A percentile compares a stretch with the other conserved stretches of the same genome.
Evolutionary conservation across 257 asterid species (phyloP).

Genomic region (Knoxia roxburghii): DNA sequence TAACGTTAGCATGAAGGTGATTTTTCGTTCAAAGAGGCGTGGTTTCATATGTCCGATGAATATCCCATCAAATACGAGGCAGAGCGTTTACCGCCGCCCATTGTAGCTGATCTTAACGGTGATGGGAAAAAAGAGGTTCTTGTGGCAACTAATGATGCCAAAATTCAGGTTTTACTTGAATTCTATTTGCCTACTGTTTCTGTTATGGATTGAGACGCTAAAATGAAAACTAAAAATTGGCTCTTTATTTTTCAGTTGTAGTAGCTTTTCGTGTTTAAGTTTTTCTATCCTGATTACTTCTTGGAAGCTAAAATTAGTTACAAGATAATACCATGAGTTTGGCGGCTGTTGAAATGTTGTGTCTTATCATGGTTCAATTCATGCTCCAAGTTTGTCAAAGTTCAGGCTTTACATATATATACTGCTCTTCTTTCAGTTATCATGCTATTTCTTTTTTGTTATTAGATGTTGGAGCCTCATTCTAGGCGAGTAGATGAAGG

Average conservation of each 20-base stretch:
- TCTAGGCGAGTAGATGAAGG: conserved; percentile 87
- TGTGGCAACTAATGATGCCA: conserved; percentile 94
- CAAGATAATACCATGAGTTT: background rate
- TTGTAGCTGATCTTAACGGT: conserved; percentile 94
- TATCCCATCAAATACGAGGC: conserved; percentile 88
- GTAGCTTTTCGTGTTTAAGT: background rate
- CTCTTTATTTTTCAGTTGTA: background rate
- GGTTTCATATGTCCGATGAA: conserved; percentile 88
- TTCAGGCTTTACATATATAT: background rate
- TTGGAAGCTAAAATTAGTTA: background rate
- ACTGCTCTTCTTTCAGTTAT: background rate
- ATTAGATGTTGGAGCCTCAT: conserved; percentile 88
- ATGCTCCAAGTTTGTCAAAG: background rate
- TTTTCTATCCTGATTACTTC: background rate
- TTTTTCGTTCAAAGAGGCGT: conserved; percentile 93
- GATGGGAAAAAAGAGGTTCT: conserved; percentile 90
- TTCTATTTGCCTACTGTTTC: background rate
- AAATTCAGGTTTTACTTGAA: conserved; percentile 65
- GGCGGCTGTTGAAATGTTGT: too few relatives aligned
- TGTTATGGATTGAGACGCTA: background rate
- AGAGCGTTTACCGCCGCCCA: conserved; percentile 92
- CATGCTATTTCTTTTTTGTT: conserved; percentile 9
- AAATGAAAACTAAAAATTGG: background rate
- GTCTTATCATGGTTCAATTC: background rate
- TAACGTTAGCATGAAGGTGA: conserved; percentile 80